phyloP scores from a whole-genome alignment of 1,284 basidiomycete genomes.

The Ustilago loliicola region DNA sequence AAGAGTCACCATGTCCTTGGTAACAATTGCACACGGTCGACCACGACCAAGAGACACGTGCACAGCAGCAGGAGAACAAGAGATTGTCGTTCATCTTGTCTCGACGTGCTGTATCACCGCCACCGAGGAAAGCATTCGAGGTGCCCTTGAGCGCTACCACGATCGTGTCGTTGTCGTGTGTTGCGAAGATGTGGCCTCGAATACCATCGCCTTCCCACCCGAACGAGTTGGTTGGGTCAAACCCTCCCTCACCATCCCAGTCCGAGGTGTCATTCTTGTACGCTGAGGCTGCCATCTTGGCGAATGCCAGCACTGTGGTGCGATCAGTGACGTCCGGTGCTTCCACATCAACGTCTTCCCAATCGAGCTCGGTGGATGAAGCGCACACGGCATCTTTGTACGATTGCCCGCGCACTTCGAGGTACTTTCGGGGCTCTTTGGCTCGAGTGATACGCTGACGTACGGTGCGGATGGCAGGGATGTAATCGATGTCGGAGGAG shows the following conservation, averaged over 20 bases:
- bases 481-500: constrained; percentile 20
- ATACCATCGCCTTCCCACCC: constrained; percentile 94
- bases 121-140: constrained; percentile 81
- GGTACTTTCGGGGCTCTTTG: constrained; percentile 36
- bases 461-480: constrained; percentile 40
- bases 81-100: constrained; percentile 96
- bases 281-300: constrained; percentile 95
- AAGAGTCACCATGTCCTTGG: constrained; percentile 72
- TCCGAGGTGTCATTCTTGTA: constrained; percentile 73
- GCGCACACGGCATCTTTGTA: constrained; percentile 48
- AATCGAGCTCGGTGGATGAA: constrained; percentile 58
- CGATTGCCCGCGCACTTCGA: constrained; percentile 47
- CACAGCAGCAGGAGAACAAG: constrained; percentile 98
- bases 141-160: constrained; percentile 95
- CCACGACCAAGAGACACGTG: constrained; percentile 93
- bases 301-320: constrained; percentile 83
- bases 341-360: constrained; percentile 74
- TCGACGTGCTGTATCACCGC: constrained; percentile 87
- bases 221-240: constrained; percentile 77
- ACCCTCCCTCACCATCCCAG: constrained; percentile 65
- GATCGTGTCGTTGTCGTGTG: constrained; percentile 79
- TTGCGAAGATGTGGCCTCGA: constrained; percentile 82
- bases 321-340: constrained; percentile 80
- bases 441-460: constrained; percentile 48
- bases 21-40: constrained; percentile 93